Conservation (phyloP, 177 flowering plant species). For the Vitis hybrid region DNA sequence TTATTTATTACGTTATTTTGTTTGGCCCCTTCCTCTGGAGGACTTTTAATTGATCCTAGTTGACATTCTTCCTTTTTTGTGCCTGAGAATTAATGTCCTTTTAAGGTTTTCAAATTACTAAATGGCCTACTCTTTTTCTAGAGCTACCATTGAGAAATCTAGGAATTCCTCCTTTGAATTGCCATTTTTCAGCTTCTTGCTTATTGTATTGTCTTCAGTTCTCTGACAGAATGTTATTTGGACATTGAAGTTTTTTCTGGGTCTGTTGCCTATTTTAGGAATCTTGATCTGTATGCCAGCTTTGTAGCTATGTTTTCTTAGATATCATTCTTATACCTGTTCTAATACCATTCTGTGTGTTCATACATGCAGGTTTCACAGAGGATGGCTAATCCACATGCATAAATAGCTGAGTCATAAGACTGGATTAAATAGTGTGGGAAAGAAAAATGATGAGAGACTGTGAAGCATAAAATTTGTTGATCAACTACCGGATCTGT, state of each 20-base stretch:
- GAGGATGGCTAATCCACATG: not conserved
- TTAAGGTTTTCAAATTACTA: no score
- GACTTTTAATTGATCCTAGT: no score
- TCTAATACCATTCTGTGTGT: no score
- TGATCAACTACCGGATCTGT: slow-evolving; percentile 2
- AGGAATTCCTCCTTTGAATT: not conserved
- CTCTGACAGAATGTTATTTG: not conserved
- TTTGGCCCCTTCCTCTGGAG: no score
- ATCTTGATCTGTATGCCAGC: not conserved
- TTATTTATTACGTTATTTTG: no score
- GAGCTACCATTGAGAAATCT: no score
- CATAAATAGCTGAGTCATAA: slow-evolving; percentile 1
- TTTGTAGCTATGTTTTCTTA: not conserved
- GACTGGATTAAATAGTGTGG: not conserved
- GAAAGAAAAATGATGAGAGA: not conserved
- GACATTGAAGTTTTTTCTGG: not conserved
- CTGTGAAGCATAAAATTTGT: slow-evolving; percentile 2
- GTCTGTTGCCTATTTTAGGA: not conserved
- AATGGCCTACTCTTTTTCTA: no score
- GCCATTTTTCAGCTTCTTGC: not conserved
- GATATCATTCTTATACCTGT: no score
- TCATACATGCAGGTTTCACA: slow-evolving; percentile 2
- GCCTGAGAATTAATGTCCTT: no score
- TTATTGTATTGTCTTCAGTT: not conserved
- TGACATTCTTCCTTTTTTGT: no score